phyloP scores from a whole-genome alignment of 1,284 basidiomycete genomes.

The Testicularia cyperi region DNA sequence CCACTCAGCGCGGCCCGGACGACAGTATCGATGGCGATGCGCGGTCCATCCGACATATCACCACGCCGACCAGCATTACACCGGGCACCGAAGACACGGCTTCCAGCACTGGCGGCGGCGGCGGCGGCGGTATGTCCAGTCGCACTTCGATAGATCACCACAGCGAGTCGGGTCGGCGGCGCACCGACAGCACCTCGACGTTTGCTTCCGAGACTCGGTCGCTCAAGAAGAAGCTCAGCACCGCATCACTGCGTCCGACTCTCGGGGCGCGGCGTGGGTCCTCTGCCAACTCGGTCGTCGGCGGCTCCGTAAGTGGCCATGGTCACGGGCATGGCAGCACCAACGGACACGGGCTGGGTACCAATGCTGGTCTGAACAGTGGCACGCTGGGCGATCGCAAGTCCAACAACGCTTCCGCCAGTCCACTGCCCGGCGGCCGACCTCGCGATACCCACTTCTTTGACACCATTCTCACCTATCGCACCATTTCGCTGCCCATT shows the following conservation, averaged over 20 bases:
- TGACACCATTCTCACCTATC: slow-evolving; percentile 77
- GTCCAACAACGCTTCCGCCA: slow-evolving; percentile 5
- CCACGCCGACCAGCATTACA: background rate
- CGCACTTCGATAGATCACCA: no score
- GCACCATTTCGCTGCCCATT: slow-evolving; percentile 37
- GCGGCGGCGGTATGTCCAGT: no score
- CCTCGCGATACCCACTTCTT: slow-evolving; percentile 85
- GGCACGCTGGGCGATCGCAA: slow-evolving; percentile 7
- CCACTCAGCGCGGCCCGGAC: background rate
- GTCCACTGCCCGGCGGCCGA: slow-evolving; percentile 6
- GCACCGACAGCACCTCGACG: slow-evolving; percentile 31
- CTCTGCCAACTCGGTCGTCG: slow-evolving; percentile 23
- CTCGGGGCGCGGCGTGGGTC: slow-evolving; percentile 26
- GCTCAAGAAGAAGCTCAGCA: slow-evolving; percentile 30
- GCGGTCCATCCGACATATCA: background rate
- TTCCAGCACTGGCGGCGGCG: no score
- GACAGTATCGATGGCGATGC: background rate
- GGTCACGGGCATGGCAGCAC: no score
- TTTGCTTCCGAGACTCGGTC: slow-evolving; percentile 30
- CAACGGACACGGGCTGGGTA: no score
- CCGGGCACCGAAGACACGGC: no score
- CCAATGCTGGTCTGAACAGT: no score
- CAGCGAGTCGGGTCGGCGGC: slow-evolving; percentile 12
- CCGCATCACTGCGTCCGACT: slow-evolving; percentile 21
- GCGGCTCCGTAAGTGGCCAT: no score